Conservation (phyloP, 345 rosid genomes). For the Acer saccharum region DNA sequence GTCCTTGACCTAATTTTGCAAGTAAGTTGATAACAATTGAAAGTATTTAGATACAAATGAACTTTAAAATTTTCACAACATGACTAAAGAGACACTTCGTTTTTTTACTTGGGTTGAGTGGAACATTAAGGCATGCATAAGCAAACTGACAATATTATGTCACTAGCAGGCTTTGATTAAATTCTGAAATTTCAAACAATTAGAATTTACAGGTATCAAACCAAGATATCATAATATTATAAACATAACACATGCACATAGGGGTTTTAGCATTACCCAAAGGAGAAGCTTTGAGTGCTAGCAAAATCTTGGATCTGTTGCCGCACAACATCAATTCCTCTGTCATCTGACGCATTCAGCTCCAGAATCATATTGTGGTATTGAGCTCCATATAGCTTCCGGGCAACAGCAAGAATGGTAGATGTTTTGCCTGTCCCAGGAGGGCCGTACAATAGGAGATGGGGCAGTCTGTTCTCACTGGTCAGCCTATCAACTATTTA, state of each 20-base stretch:
- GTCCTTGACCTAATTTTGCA: constrained; percentile 1
- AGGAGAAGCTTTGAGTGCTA: constrained; percentile 96
- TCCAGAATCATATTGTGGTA: constrained; percentile 94
- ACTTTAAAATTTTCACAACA: background rate
- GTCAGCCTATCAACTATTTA: constrained; percentile 89
- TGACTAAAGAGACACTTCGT: background rate
- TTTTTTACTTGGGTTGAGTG: background rate
- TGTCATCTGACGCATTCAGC: constrained; percentile 93
- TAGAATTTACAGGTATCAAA: constrained; percentile 8
- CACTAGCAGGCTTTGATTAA: background rate
- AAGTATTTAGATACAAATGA: background rate
- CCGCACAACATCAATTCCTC: constrained; percentile 94
- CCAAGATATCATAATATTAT: background rate
- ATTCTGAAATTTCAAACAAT: background rate
- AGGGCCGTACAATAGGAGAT: constrained; percentile 90
- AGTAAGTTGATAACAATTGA: background rate
- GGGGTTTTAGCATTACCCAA: constrained; percentile 41
- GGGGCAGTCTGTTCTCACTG: constrained; percentile 90
- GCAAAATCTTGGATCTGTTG: constrained; percentile 97
- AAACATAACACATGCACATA: background rate
- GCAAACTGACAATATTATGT: background rate
- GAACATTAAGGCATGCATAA: background rate
- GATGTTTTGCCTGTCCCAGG: constrained; percentile 99
- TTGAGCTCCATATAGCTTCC: constrained; percentile 87
- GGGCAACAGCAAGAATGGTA: constrained; percentile 93